Evolutionary conservation across 2,329 filamentous ascomycete species (phyloP).

Genomic region (Cladosporium cucumerinum): DNA sequence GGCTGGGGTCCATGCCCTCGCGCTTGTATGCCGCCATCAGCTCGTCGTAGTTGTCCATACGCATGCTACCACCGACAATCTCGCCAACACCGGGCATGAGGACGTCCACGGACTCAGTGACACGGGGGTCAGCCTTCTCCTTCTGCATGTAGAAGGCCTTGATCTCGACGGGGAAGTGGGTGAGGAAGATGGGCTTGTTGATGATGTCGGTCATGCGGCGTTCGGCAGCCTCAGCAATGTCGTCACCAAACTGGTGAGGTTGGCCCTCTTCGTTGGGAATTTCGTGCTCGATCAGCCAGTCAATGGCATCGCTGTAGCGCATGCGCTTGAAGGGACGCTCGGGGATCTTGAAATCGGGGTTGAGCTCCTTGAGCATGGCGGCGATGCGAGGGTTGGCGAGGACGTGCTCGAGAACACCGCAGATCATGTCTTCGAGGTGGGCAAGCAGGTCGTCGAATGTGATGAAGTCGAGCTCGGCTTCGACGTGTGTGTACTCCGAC

Average conservation of each 20-base stretch:
- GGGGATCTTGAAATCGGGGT: constrained; percentile 83
- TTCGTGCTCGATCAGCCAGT: constrained; percentile 86
- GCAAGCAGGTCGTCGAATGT: constrained; percentile 81
- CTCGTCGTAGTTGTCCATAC: constrained; percentile 88
- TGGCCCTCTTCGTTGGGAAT: constrained; percentile 92
- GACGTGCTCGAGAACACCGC: constrained; percentile 75
- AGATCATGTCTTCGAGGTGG: constrained; percentile 85
- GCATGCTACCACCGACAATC: constrained; percentile 95
- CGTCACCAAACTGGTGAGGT: constrained; percentile 87
- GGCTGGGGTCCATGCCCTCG: constrained; percentile 76
- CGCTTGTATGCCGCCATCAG: constrained; percentile 82
- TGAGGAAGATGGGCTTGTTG: constrained; percentile 91
- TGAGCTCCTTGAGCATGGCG: constrained; percentile 75
- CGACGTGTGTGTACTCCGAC: constrained; percentile 94
- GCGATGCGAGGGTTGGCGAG: constrained; percentile 71
- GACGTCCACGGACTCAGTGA: constrained; percentile 88
- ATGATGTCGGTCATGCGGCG: constrained; percentile 95
- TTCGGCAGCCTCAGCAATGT: constrained; percentile 97
- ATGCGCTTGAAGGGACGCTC: constrained; percentile 88
- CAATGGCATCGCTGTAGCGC: constrained; percentile 89
- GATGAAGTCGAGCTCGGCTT: constrained; percentile 96
- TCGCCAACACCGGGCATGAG: constrained; percentile 93
- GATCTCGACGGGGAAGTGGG: constrained; percentile 95
- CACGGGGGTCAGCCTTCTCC: constrained; percentile 70
- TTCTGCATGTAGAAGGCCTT: constrained; percentile 99